phyloP scores from a whole-genome alignment of 768 basidiomycete species.

The Lactifluus echinatus region DNA sequence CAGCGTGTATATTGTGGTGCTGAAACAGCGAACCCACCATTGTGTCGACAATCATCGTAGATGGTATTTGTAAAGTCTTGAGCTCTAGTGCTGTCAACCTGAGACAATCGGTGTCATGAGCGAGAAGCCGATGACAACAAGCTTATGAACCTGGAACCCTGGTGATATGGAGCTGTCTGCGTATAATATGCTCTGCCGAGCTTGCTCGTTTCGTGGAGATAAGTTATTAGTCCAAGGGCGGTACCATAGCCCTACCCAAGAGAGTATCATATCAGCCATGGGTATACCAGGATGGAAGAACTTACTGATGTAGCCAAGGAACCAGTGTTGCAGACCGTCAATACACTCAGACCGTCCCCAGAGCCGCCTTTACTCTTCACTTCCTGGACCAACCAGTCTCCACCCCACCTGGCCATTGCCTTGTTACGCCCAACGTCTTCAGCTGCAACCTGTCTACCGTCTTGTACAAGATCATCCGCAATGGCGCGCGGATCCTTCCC shows the following conservation, averaged over 20 bases:
- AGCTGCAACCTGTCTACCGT: constrained; percentile 65
- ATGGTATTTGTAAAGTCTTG: constrained; percentile 72
- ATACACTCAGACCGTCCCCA: constrained; percentile 55
- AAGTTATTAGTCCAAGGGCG: constrained; percentile 87
- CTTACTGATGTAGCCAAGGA: constrained; percentile 87
- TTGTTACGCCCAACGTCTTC: constrained; percentile 87
- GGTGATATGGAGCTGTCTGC: constrained; percentile 91
- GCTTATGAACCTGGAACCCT: constrained; percentile 62
- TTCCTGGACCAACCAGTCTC: constrained; percentile 67
- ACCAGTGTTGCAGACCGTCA: constrained; percentile 98
- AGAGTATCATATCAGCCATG: neutral
- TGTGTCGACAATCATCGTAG: constrained; percentile 93
- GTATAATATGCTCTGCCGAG: constrained; percentile 85
- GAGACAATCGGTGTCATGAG: neutral
- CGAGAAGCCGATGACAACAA: neutral
- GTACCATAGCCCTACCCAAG: constrained; percentile 84
- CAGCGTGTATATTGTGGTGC: constrained; percentile 72
- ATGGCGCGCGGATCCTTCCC: constrained; percentile 38
- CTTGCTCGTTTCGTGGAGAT: constrained; percentile 69
- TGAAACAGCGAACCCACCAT: constrained; percentile 97
- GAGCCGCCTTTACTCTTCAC: constrained; percentile 35
- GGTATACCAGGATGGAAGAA: neutral
- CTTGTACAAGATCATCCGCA: constrained; percentile 51
- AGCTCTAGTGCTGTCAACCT: constrained; percentile 89
- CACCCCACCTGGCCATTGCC: constrained; percentile 77